These are phyloP conservation scores for Byssochlamys sp. DNA, from an alignment of 2,329 filamentous ascomycete genomes.

Conservation along the genomic window DNA sequence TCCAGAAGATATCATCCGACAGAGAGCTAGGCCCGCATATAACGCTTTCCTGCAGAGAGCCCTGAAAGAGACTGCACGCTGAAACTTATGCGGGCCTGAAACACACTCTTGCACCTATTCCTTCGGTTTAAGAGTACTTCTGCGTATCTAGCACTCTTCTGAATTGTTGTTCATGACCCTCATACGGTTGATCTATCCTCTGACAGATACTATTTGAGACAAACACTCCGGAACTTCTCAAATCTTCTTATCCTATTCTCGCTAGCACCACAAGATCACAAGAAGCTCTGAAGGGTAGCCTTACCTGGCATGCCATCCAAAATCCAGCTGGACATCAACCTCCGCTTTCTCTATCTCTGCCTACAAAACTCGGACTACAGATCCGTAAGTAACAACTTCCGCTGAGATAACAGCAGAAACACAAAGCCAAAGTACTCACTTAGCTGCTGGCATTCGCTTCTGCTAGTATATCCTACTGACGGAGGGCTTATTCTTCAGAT, in stretches of 20 bases:
- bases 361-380: constrained; percentile 30
- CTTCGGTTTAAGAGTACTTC: not conserved
- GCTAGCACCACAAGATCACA: not conserved
- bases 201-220: not conserved
- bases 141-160: not conserved
- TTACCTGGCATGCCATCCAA: constrained; percentile 26
- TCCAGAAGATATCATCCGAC: not conserved
- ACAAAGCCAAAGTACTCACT: not conserved
- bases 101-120: not conserved
- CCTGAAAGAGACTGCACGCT: not conserved
- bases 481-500: constrained; percentile 18
- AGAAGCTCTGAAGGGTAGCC: not conserved
- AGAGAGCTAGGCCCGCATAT: not conserved
- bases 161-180: not conserved
- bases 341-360: constrained; percentile 36
- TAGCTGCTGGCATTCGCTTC: not conserved
- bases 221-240: not conserved
- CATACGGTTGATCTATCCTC: not conserved
- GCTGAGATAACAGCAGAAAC: not conserved
- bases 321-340: constrained; percentile 29
- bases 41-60: not conserved
- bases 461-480: not conserved
- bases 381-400: constrained; percentile 18
- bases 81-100: not conserved
- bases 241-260: not conserved